Base-by-base conservation (phyloP, 2,329 filamentous ascomycete species). In the Penicillium corylophilum region DNA sequence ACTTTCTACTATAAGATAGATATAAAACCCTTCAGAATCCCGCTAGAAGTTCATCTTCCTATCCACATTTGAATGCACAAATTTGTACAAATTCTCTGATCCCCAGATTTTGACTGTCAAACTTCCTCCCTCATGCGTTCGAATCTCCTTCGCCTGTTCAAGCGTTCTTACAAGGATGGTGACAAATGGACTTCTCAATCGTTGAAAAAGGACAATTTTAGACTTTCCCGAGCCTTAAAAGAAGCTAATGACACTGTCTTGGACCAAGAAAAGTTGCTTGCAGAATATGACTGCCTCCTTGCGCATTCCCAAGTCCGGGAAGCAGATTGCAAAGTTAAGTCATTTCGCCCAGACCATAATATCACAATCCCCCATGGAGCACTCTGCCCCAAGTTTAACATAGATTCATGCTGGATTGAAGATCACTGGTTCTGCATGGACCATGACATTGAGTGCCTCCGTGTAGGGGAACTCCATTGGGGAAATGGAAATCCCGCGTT, bases 241-340 rank as follows among this genome's bases (percentile, higher is more conserved):
- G 40, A 43, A 36, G 44, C 56, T 12, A 35, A 53, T 3, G 40
- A 55, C 15, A 48, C 43, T 12, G 43, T 61, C 3, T 31, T 51
- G 3, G 29, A 22, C 1, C 40, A 54, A 5, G 48, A 44, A 24
- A 31, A 22, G 10, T 51, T 53, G 15, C 39, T 59, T 18, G 46
- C 44, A 31, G 58, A 60, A 40, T 53, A 56, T 20, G 51, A 54
- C 24, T 28, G 43, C 3, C 51, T 61, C 9, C 48, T 62, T 2
- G 46, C 50, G 13, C 53, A 59, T 48, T 26, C 42, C 3, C 51
- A 55, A 33, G 46, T 43, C 10, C 44, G 33, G 18, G 23, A 38
- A n/a, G n/a, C 24, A 10, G 26, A 42, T 3, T 18, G 15, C 22
- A 40, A 16, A 28, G 26, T 42, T 41, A 22, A 35, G 13, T 22